Percentiles rank a stretch among this genome's conserved stretches.
These are phyloP conservation scores for Aspergillus hortae DNA, from an alignment of 2,329 filamentous ascomycete genomes.

Conservation along the genomic window DNA sequence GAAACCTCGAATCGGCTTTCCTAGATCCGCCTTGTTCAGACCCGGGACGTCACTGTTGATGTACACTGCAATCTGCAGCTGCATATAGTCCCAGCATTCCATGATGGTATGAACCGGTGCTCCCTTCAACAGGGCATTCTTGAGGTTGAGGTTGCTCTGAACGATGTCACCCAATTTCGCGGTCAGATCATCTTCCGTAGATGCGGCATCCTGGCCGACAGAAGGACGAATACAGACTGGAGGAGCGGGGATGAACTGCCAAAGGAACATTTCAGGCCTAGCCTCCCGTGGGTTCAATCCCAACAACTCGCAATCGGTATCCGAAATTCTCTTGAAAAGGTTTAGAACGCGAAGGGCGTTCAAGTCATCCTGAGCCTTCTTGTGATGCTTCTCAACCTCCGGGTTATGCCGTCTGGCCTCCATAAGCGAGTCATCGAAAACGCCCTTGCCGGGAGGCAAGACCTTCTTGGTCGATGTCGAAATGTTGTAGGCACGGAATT, in stretches of 20 bases:
- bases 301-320: slow-evolving; percentile 83
- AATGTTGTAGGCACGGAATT: slow-evolving; percentile 81
- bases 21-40: slow-evolving; percentile 80
- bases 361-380: slow-evolving; percentile 90
- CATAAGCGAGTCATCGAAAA: slow-evolving; percentile 81
- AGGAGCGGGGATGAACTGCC: slow-evolving; percentile 92
- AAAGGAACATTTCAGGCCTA: slow-evolving; percentile 93
- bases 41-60: slow-evolving; percentile 96
- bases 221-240: slow-evolving; percentile 93
- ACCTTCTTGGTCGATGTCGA: slow-evolving; percentile 84
- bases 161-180: slow-evolving; percentile 97
- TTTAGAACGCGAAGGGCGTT: slow-evolving; percentile 86
- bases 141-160: slow-evolving; percentile 83
- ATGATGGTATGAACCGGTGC: slow-evolving; percentile 85
- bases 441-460: slow-evolving; percentile 73
- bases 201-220: slow-evolving; percentile 87
- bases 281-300: slow-evolving; percentile 84
- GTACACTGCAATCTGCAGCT: slow-evolving; percentile 94
- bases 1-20: slow-evolving; percentile 87
- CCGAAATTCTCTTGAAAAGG: slow-evolving; percentile 82
- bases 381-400: slow-evolving; percentile 85
- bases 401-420: slow-evolving; percentile 72
- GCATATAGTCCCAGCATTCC: slow-evolving; percentile 97
- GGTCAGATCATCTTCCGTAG: slow-evolving; percentile 93
- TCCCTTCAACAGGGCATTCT: slow-evolving; percentile 76